Evolutionary conservation across 495 filamentous ascomycete genomes (phyloP).

Genomic region (Penicillium canescens): DNA sequence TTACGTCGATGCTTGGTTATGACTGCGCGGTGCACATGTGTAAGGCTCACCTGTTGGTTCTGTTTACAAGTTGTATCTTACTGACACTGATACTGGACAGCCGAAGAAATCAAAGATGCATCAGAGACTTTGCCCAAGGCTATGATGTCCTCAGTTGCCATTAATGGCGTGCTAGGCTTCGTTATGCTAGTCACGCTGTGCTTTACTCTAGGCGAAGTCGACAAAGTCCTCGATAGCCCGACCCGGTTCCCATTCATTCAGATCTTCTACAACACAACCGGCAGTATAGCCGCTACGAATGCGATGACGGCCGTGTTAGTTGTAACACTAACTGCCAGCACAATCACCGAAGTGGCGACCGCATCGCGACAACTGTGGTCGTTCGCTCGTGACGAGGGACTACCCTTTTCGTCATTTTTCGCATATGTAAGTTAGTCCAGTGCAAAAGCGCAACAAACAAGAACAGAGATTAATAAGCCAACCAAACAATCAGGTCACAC

Average conservation of each 20-base stretch:
- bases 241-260: constrained; percentile 56
- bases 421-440: constrained; percentile 37
- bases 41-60: constrained; percentile 18
- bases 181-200: constrained; percentile 53
- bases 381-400: constrained; percentile 56
- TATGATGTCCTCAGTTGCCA: constrained; percentile 48
- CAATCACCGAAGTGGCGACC: constrained; percentile 55
- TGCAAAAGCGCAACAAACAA: too few relatives aligned
- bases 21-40: constrained; percentile 60
- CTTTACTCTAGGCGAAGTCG: constrained; percentile 54
- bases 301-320: constrained; percentile 53
- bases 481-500: constrained; percentile 39
- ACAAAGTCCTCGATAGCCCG: constrained; percentile 31
- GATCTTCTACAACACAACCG: constrained; percentile 52
- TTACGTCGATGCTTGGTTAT: constrained; percentile 53
- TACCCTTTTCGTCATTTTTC: constrained; percentile 56
- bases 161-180: constrained; percentile 54
- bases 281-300: constrained; percentile 43
- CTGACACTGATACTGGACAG: constrained; percentile 21
- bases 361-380: constrained; percentile 59
- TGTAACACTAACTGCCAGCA: constrained; percentile 47
- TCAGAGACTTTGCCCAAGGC: constrained; percentile 54
- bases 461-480: background rate
- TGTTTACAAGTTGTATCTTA: background rate
- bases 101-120: constrained; percentile 60